Base-by-base conservation (phyloP, 768 basidiomycete genomes). In the Suillus subluteus region DNA sequence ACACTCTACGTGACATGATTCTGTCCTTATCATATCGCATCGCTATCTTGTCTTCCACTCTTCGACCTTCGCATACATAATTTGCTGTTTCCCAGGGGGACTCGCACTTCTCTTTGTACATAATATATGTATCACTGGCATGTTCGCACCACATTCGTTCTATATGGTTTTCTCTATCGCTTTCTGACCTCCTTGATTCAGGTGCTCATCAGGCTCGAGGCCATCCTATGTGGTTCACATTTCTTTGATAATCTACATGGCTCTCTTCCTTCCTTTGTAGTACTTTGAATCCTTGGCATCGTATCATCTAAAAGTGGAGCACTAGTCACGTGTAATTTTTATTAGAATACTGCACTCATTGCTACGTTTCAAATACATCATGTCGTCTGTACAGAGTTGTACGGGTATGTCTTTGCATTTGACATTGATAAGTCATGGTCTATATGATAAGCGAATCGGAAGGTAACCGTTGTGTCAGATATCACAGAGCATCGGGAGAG, bases 1-100 rank as follows among this genome's bases (percentile, higher is more conserved):
- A 91, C 88, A 21, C 84, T 94, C 58, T 92, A 88, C 78, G 92
- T 94, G 73, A 89, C 87, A 75, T 94, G 82, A 88, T 32, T 59
- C 43, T 50, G 32, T 41, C 44, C 43, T 67, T 43, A 61, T 55
- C 44, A 56, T 61, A 50, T 62, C 65, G 68, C 68, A 56, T 64
- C 52, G 40, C 23, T 56, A 35, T 63, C 58, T 16, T 43, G 30
- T n/a, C n/a, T n/a, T 40, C 40, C 30, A 48, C 30, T 41, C 43
- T 67, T 58, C 52, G 63, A 61, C 67, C 62, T 43, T 40, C 62
- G 44, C 32, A 62, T 65, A 68, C 52, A 67, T 65, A 58, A 65
- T 69, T 74, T 64, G 26, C 67, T 61, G 56, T 69, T 62, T 65
- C 37, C 32, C 35, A 30, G 66, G 69, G 50, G 70, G 66, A 62